phyloP scores from a whole-genome alignment of 2,329 filamentous ascomycete species.

The Colletotrichum coccodes region DNA sequence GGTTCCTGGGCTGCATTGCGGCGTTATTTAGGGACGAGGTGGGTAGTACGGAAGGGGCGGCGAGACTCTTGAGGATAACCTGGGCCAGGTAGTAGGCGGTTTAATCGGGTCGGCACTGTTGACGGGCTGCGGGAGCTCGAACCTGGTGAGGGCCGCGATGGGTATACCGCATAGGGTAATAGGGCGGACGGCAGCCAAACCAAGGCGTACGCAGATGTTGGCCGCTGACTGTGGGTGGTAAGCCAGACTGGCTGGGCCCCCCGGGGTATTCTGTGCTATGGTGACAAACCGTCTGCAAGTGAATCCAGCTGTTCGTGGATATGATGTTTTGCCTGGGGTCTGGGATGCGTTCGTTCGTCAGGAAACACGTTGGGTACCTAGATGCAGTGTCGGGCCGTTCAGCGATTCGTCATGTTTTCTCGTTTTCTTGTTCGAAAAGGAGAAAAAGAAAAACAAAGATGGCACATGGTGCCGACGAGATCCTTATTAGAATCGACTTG shows the following conservation, averaged over 20 bases:
- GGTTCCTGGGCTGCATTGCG: not conserved
- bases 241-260: not conserved
- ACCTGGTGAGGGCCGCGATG: not conserved
- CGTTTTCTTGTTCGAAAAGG: not conserved
- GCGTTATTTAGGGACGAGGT: not conserved
- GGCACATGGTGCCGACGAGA: not conserved
- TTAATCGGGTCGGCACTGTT: not conserved
- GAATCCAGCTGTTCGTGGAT: not conserved
- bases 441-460: not conserved
- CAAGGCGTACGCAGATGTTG: not conserved
- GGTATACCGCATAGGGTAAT: not conserved
- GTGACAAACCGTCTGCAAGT: not conserved
- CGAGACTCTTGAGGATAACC: not conserved
- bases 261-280: not conserved
- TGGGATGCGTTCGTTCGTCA: not conserved
- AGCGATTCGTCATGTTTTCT: not conserved
- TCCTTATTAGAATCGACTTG: conserved; percentile 2
- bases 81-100: not conserved
- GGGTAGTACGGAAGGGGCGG: not conserved
- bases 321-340: too few relatives aligned
- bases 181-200: not conserved
- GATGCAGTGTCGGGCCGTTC: not conserved
- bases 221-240: not conserved
- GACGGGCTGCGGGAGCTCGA: not conserved
- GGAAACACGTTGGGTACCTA: not conserved